Percentiles rank a stretch among this genome's conserved stretches.
These are phyloP conservation scores for Geoglossum glabrum DNA, from an alignment of 495 filamentous ascomycete genomes.

Conservation along the genomic window DNA sequence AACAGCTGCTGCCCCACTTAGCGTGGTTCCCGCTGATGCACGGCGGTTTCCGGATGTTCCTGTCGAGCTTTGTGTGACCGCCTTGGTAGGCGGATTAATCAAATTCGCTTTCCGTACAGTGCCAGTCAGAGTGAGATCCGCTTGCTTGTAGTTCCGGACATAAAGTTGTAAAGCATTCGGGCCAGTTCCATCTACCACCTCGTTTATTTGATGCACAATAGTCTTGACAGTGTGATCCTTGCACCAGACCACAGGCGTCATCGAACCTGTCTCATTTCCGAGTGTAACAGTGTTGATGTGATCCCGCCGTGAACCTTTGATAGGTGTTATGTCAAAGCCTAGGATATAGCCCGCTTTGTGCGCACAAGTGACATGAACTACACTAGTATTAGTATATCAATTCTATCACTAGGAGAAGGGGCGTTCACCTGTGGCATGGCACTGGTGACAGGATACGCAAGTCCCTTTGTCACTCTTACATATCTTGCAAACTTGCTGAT, in stretches of 20 bases:
- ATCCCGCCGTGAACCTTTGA: slow-evolving; percentile 71
- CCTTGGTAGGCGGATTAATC: slow-evolving; percentile 30
- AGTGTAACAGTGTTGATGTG: slow-evolving; percentile 50
- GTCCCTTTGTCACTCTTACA: slow-evolving; percentile 59
- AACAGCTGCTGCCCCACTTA: neutral
- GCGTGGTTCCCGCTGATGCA: slow-evolving; percentile 16
- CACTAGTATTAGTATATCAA: neutral
- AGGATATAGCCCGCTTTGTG: slow-evolving; percentile 62
- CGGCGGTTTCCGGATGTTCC: slow-evolving; percentile 17
- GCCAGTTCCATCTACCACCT: slow-evolving; percentile 35
- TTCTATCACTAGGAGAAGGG: neutral
- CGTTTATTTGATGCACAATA: slow-evolving; percentile 54
- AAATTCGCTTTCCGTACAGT: slow-evolving; percentile 75
- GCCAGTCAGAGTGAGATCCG: slow-evolving; percentile 71
- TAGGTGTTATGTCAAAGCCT: slow-evolving; percentile 76
- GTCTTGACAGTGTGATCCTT: slow-evolving; percentile 60
- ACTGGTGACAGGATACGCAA: slow-evolving; percentile 66
- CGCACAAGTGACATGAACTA: slow-evolving; percentile 80
- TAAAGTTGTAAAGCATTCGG: slow-evolving; percentile 70
- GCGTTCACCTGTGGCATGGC: slow-evolving; percentile 36
- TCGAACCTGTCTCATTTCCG: slow-evolving; percentile 52
- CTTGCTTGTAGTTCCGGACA: slow-evolving; percentile 78
- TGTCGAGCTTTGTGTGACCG: slow-evolving; percentile 13
- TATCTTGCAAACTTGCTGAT: slow-evolving; percentile 60
- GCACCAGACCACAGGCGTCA: slow-evolving; percentile 72